Evolutionary conservation across 108 stramenopile genomes (phyloP).

Genomic region (Conticribra weissflogii): DNA sequence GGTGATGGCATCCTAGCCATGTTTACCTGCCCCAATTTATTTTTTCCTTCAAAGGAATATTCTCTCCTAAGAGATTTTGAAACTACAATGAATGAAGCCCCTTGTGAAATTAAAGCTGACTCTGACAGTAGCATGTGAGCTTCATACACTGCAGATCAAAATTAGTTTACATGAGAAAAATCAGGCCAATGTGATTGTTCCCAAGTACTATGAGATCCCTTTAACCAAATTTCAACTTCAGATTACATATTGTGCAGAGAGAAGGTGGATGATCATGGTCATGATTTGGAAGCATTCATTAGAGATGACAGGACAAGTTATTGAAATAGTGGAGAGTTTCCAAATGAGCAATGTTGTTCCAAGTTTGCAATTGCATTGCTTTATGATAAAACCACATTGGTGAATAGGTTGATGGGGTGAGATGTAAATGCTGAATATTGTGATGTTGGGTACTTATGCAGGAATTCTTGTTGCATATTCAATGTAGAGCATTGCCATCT

Average conservation of each 20-base stretch:
- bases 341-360: conserved; percentile 65
- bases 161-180: conserved; percentile 72
- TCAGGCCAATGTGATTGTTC: conserved; percentile 67
- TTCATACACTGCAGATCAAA: no score
- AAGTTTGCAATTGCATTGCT: conserved; percentile 45
- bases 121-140: no score
- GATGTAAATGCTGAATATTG: conserved; percentile 38
- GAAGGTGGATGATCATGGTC: conserved; percentile 58
- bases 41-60: no score
- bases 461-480: conserved; percentile 18
- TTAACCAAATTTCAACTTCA: conserved; percentile 62
- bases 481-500: conserved; percentile 34
- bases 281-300: conserved; percentile 40
- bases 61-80: no score
- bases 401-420: conserved; percentile 55
- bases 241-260: conserved; percentile 57
- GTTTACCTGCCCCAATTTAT: no score
- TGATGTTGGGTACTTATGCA: conserved; percentile 46
- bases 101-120: no score
- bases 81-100: no score
- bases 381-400: conserved; percentile 59
- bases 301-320: background rate
- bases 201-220: conserved; percentile 67
- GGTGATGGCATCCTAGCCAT: no score
- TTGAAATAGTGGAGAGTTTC: conserved; percentile 29